Conservation (phyloP, 2,329 filamentous ascomycete species). For the Tolypocladium pustulatum region DNA sequence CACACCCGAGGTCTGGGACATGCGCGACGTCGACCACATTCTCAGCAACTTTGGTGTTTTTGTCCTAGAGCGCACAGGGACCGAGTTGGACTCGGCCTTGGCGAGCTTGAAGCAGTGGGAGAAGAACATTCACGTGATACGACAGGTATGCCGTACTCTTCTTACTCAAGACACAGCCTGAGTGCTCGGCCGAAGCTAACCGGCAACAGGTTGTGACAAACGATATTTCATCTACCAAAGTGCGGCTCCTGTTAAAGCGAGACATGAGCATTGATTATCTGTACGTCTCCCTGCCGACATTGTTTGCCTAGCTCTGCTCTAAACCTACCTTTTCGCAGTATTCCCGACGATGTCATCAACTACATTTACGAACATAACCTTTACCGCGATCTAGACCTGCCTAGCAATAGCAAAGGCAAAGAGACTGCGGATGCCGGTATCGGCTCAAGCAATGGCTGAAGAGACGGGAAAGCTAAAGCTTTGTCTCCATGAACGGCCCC, state of each 20-base stretch:
- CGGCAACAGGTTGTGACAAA: conserved; percentile 52
- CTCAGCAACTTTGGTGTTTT: conserved; percentile 74
- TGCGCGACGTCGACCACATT: conserved; percentile 79
- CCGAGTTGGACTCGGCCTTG: conserved; percentile 79
- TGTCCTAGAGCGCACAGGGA: conserved; percentile 79
- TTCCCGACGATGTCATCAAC: conserved; percentile 62
- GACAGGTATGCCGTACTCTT: conserved; percentile 23
- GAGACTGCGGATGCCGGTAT: conserved; percentile 8
- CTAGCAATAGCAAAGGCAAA: conserved; percentile 14
- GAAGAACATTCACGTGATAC: conserved; percentile 78
- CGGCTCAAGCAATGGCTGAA: conserved; percentile 17
- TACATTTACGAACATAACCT: conserved; percentile 61
- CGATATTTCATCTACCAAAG: conserved; percentile 73
- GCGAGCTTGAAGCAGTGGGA: conserved; percentile 73
- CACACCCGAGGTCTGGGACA: conserved; percentile 67
- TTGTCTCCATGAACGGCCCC: not conserved
- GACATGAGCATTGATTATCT: conserved; percentile 73
- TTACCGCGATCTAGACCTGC: conserved; percentile 41
- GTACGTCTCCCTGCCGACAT: conserved; percentile 10
- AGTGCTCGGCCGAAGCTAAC: not conserved
- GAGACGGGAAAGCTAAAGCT: not conserved
- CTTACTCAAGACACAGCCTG: not conserved
- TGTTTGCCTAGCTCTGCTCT: not conserved
- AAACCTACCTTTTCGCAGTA: conserved; percentile 10
- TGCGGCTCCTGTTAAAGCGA: conserved; percentile 67